Percentiles rank a stretch among this genome's conserved stretches.
phyloP scores from a whole-genome alignment of 2,329 filamentous ascomycete species.

The Calonectria montana region DNA sequence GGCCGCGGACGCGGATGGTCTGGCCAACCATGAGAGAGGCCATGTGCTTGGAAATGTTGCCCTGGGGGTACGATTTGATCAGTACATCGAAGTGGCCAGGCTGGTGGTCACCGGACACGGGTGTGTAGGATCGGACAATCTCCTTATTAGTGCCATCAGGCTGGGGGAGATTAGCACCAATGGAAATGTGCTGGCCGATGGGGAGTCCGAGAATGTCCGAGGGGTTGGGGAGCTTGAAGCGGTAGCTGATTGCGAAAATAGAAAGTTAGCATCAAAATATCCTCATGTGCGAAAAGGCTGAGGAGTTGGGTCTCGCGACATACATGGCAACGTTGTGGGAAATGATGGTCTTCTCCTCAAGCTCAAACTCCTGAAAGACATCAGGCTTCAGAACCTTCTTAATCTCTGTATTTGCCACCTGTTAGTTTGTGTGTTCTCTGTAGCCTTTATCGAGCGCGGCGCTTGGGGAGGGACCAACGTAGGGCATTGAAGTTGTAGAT shows the following conservation, averaged over 20 bases:
- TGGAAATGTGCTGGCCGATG: slow-evolving; percentile 98
- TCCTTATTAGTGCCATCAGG: slow-evolving; percentile 81
- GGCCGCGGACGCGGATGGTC: slow-evolving; percentile 89
- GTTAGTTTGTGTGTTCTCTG: slow-evolving; percentile 25
- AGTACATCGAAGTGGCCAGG: slow-evolving; percentile 95
- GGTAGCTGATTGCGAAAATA: slow-evolving; percentile 72
- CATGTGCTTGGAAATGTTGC: slow-evolving; percentile 96
- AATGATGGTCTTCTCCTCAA: slow-evolving; percentile 94
- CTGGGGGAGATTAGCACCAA: slow-evolving; percentile 79
- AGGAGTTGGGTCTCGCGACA: slow-evolving; percentile 42
- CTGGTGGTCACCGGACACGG: slow-evolving; percentile 89
- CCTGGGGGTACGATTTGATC: slow-evolving; percentile 97
- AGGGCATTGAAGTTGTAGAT: slow-evolving; percentile 77
- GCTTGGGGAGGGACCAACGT: slow-evolving; percentile 64
- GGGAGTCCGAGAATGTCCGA: slow-evolving; percentile 91
- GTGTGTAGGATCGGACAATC: slow-evolving; percentile 91
- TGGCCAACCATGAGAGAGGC: slow-evolving; percentile 85
- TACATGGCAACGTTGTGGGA: slow-evolving; percentile 99
- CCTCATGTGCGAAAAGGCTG: background rate
- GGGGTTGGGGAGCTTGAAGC: slow-evolving; percentile 84
- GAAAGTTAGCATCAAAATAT: background rate
- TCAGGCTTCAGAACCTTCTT: slow-evolving; percentile 88
- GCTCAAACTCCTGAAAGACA: slow-evolving; percentile 90
- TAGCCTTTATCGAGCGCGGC: background rate
- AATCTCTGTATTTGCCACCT: slow-evolving; percentile 64